Conservation (phyloP, 2,329 filamentous ascomycete genomes). For the Fusarium citri region DNA sequence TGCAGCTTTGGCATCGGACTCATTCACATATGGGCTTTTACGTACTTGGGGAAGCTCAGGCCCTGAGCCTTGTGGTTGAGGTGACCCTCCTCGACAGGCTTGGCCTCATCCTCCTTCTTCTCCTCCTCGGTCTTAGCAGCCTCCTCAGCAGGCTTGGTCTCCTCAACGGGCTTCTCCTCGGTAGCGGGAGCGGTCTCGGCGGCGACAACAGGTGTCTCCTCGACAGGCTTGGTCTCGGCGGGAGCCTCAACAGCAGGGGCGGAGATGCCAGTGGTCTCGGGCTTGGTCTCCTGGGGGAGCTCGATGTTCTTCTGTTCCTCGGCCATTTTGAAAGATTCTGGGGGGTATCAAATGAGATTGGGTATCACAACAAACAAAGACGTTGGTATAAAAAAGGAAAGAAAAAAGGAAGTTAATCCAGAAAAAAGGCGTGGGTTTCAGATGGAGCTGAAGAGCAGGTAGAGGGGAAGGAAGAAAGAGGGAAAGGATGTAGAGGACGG, state of each 20-base stretch:
- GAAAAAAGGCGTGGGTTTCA: constrained; percentile 49
- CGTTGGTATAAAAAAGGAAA: constrained; percentile 55
- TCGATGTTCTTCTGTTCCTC: constrained; percentile 78
- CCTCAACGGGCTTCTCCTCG: constrained; percentile 58
- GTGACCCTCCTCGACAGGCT: constrained; percentile 83
- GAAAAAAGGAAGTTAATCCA: constrained; percentile 52
- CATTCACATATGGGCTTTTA: not conserved
- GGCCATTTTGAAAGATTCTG: constrained; percentile 71
- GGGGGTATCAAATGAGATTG: constrained; percentile 56
- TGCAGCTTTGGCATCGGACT: not conserved
- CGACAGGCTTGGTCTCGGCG: constrained; percentile 53
- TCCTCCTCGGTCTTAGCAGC: constrained; percentile 56
- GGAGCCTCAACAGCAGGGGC: constrained; percentile 50
- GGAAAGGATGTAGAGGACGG: constrained; percentile 42
- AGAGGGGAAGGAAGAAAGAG: constrained; percentile 51
- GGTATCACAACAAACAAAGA: constrained; percentile 66
- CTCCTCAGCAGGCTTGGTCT: constrained; percentile 58
- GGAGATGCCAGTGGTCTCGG: constrained; percentile 51
- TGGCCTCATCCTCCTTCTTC: constrained; percentile 67
- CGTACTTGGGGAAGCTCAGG: constrained; percentile 87
- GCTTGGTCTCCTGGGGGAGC: constrained; percentile 64
- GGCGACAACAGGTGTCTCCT: constrained; percentile 51
- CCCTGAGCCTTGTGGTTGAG: constrained; percentile 92
- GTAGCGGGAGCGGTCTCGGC: constrained; percentile 51
- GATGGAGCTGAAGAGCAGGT: constrained; percentile 50